Evolutionary conservation across 2,329 filamentous ascomycete species (phyloP).

Genomic region (Harringtonia lauricola): DNA sequence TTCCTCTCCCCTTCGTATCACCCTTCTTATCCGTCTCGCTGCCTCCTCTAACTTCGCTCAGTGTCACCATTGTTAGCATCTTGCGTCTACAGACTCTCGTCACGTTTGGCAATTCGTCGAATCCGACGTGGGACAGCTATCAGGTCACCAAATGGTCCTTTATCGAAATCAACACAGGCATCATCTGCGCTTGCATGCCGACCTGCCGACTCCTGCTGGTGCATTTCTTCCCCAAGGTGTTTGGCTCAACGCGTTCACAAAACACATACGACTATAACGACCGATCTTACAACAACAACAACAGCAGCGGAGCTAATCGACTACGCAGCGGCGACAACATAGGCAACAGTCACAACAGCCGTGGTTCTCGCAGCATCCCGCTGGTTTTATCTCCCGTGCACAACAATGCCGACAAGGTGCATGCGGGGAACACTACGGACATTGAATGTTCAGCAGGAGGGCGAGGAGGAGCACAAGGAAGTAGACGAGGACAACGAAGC

Average conservation of each 20-base stretch:
- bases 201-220: conserved; percentile 18
- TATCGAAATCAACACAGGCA: conserved; percentile 22
- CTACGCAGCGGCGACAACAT: no score
- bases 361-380: conserved; percentile 2
- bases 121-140: conserved; percentile 19
- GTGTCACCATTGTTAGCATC: conserved; percentile 22
- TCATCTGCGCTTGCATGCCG: conserved; percentile 24
- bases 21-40: no score
- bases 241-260: conserved; percentile 1
- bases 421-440: no score
- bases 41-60: neutral
- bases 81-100: conserved; percentile 20
- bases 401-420: no score
- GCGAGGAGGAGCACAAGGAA: no score
- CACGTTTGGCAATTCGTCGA: conserved; percentile 16
- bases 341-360: neutral
- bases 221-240: conserved; percentile 16
- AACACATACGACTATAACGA: conserved; percentile 4
- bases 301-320: no score
- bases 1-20: neutral
- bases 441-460: no score
- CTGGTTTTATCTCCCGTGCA: no score
- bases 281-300: neutral
- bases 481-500: no score
- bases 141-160: conserved; percentile 21